Conservation (phyloP, 169 alveolate species). For the Perkinsus olseni region DNA sequence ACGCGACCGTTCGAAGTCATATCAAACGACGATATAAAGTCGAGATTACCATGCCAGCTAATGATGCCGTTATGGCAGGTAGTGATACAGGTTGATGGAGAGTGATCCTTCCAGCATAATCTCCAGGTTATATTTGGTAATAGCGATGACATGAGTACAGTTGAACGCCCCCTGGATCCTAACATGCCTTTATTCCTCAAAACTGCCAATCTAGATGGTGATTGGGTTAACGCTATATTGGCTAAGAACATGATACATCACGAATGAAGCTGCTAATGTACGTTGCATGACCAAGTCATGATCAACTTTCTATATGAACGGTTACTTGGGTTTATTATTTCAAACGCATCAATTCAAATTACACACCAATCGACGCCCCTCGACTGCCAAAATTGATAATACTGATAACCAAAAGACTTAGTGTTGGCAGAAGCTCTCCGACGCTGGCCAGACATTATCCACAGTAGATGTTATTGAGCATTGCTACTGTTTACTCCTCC, state of each 20-base stretch:
- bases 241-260: too few relatives aligned
- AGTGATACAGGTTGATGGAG: too few relatives aligned
- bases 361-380: too few relatives aligned
- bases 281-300: neutral
- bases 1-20: neutral
- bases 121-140: neutral
- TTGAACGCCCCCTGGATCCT: neutral
- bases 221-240: neutral
- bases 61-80: neutral
- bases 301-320: too few relatives aligned
- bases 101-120: too few relatives aligned
- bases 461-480: neutral
- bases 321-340: too few relatives aligned
- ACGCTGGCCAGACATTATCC: neutral
- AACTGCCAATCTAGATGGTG: neutral
- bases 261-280: too few relatives aligned
- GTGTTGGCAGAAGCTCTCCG: neutral
- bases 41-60: neutral
- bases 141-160: neutral
- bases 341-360: too few relatives aligned
- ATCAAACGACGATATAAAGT: neutral
- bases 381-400: neutral
- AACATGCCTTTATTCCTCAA: neutral
- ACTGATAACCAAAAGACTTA: neutral
- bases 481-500: conserved; percentile 43